phyloP scores from a whole-genome alignment of 2,329 filamentous ascomycete genomes.

The Hirsutella thompsonii region DNA sequence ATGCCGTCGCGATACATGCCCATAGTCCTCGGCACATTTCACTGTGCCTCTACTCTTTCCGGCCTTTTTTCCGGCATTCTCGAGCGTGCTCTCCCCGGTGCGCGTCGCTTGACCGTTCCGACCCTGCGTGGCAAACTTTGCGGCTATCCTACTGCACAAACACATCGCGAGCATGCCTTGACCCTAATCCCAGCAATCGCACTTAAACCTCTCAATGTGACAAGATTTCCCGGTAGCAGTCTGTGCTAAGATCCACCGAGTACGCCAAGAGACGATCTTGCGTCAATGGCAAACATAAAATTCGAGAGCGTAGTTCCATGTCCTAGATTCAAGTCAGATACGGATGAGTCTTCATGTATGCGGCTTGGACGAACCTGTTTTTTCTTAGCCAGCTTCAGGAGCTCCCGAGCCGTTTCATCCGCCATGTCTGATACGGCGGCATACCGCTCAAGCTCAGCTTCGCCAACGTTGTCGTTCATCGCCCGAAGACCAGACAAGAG shows the following conservation, averaged over 20 bases:
- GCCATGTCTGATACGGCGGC: conserved; percentile 78
- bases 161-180: too few relatives aligned
- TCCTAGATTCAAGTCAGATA: conserved; percentile 13
- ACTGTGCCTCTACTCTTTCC: too few relatives aligned
- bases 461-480: conserved; percentile 32
- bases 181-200: neutral
- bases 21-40: too few relatives aligned
- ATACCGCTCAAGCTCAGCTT: conserved; percentile 36
- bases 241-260: conserved; percentile 54
- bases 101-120: too few relatives aligned
- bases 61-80: too few relatives aligned
- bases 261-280: conserved; percentile 61
- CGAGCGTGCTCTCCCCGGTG: too few relatives aligned
- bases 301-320: conserved; percentile 22
- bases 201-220: conserved; percentile 19
- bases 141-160: too few relatives aligned
- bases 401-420: conserved; percentile 54
- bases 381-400: conserved; percentile 40
- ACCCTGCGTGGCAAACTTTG: too few relatives aligned
- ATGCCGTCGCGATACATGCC: too few relatives aligned
- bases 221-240: conserved; percentile 56
- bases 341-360: conserved; percentile 7
- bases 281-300: conserved; percentile 53
- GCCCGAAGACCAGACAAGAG: conserved; percentile 43
- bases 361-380: conserved; percentile 35